A percentile compares a stretch with the other conserved stretches of the same genome.
phyloP scores from a whole-genome alignment of 2,329 filamentous ascomycete species.

The Claviceps purpurea region DNA sequence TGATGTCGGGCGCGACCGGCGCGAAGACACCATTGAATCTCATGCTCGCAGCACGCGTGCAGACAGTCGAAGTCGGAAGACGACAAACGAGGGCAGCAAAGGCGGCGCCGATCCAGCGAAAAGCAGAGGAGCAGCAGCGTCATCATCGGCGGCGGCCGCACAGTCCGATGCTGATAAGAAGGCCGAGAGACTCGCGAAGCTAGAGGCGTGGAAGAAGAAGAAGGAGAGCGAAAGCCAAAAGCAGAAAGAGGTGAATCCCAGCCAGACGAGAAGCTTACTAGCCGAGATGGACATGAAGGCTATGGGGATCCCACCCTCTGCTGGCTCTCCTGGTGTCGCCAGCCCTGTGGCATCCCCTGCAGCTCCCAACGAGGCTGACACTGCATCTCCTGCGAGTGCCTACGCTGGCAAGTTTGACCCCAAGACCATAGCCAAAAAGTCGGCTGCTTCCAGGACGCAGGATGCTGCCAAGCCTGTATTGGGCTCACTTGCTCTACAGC shows the following conservation, averaged over 20 bases:
- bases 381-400: conserved; percentile 38
- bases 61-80: conserved; percentile 43
- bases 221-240: conserved; percentile 64
- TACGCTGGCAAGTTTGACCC: conserved; percentile 76
- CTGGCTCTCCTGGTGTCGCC: conserved; percentile 35
- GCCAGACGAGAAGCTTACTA: conserved; percentile 52
- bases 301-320: conserved; percentile 29
- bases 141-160: conserved; percentile 29
- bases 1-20: conserved; percentile 49
- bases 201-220: conserved; percentile 89
- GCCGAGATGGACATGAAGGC: conserved; percentile 63
- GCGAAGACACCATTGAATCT: conserved; percentile 60
- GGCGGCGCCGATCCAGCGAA: conserved; percentile 49
- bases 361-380: conserved; percentile 27
- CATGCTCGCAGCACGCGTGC: conserved; percentile 52
- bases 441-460: conserved; percentile 45
- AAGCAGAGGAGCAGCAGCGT: conserved; percentile 23
- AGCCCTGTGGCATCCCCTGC: conserved; percentile 38
- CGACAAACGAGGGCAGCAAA: conserved; percentile 34
- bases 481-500: conserved; percentile 31
- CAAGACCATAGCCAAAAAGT: conserved; percentile 73
- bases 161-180: conserved; percentile 61
- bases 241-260: conserved; percentile 52
- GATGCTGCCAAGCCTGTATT: conserved; percentile 35
- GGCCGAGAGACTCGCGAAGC: conserved; percentile 64